Conservation (phyloP, 2,329 filamentous ascomycete species). For the Myotisia sp. region DNA sequence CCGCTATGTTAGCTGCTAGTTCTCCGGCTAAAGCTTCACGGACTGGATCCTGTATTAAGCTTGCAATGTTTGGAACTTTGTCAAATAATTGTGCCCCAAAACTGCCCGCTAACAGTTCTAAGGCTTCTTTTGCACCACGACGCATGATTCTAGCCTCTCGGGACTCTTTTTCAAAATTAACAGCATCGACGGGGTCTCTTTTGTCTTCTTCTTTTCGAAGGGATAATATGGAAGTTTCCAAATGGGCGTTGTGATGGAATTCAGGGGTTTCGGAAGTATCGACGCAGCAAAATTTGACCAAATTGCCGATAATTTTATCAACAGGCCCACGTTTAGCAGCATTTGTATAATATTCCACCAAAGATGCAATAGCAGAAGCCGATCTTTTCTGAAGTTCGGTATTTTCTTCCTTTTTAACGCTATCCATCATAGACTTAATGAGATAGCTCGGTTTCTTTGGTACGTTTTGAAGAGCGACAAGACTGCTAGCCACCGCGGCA, state of each 20-base stretch:
- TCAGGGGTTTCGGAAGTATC: constrained; percentile 96
- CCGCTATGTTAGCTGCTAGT: constrained; percentile 57
- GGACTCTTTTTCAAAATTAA: constrained; percentile 76
- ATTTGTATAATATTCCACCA: constrained; percentile 75
- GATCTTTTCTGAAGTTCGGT: constrained; percentile 75
- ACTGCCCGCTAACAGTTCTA: constrained; percentile 69
- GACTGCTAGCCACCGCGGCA: constrained; percentile 70
- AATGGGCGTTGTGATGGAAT: constrained; percentile 66
- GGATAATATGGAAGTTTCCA: constrained; percentile 72
- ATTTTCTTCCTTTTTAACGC: constrained; percentile 89
- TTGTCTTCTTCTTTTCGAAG: constrained; percentile 95
- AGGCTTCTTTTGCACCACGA: constrained; percentile 81
- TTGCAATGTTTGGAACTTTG: constrained; percentile 68
- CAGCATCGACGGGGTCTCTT: constrained; percentile 80
- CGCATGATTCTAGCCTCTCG: constrained; percentile 80
- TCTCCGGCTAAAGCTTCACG: constrained; percentile 56
- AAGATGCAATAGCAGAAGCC: constrained; percentile 64
- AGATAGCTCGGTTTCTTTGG: constrained; percentile 87
- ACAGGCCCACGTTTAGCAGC: constrained; percentile 70
- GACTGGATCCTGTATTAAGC: constrained; percentile 70
- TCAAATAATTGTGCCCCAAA: constrained; percentile 67
- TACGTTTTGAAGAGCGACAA: constrained; percentile 73
- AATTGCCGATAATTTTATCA: constrained; percentile 87
- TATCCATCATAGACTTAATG: constrained; percentile 98
- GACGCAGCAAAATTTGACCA: constrained; percentile 95